Evolutionary conservation across 768 basidiomycete genomes (phyloP), one percentile per base, ranked within the genome.

Genomic region (Asterophora parasitica): DNA sequence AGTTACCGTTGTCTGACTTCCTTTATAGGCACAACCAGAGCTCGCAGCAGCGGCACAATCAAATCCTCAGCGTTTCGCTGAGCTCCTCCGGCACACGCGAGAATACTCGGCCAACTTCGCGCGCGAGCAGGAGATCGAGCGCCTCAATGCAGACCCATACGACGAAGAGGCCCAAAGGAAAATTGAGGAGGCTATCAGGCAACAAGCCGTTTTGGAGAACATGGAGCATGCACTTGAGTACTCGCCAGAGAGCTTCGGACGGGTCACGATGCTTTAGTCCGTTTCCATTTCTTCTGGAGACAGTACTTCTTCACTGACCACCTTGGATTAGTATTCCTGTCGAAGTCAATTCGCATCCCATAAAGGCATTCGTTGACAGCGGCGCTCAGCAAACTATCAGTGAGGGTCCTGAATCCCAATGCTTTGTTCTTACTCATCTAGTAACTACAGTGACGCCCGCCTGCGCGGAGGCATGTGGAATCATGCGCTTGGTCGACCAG

Each of bases 301-400:
- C n/a, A n/a, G n/a, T 53, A 3, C 37, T 42, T 4, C 12, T 46
- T 17, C 2, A 10, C 42, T 48, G 39, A 52, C 23, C 15, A 8
- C n/a, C 8, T 9, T 33, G 11, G 7, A 19, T 23, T 48, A 94
- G 90, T 58, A 88, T 98, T 53, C 79, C 85, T 19, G 83, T 93
- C 0, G 96, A 97, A 60, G 92, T 99, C 2, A 99, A 99, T 60
- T 85, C 86, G 1, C 75, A 77, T 50, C 86, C 87, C 3, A 82
- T 98, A 31, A 94, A 92, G 65, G 96, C 96, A 0, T 99, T 99
- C 57, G 96, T 99, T 35, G 96, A 99, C 63, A 96, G 92, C 54
- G 96, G 95, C 34, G 96, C 96, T 9, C 96, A 99, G 60, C 82
- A 82, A 53, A 99, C 95, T 1, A 97, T 97, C 70, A 97, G 94